A percentile compares a stretch with the other conserved stretches of the same genome.
These are phyloP conservation scores for Hortiboletus campestris DNA, from an alignment of 768 basidiomycete species.

Conservation along the genomic window DNA sequence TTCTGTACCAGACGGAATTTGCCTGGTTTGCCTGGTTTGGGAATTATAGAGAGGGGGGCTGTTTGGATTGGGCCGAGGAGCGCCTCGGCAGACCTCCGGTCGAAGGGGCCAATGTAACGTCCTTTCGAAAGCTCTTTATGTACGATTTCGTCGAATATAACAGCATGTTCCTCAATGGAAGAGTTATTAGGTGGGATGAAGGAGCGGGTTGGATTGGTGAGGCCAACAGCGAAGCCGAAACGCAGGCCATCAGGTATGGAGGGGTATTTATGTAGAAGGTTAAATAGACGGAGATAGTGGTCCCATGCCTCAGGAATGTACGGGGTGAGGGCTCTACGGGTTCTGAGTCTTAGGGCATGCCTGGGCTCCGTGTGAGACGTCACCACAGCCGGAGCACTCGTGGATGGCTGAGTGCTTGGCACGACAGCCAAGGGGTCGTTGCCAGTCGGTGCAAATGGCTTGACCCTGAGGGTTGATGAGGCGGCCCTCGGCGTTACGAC, in stretches of 20 bases:
- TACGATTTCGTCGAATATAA: background rate
- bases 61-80: slow-evolving; percentile 16
- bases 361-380: fast-evolving
- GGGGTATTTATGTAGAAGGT: background rate
- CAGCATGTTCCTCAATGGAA: fast-evolving
- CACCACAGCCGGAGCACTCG: background rate
- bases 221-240: background rate
- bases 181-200: background rate
- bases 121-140: background rate
- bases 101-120: background rate
- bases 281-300: too few species aligned
- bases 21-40: slow-evolving; percentile 25
- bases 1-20: slow-evolving; percentile 32
- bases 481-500: too few species aligned
- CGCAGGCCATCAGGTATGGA: background rate
- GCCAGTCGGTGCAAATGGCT: too few species aligned
- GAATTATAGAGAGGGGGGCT: slow-evolving; percentile 27
- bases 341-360: background rate
- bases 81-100: fast-evolving
- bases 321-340: background rate
- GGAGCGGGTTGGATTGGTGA: background rate
- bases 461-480: too few species aligned
- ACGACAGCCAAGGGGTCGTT: too few species aligned
- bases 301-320: background rate
- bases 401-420: too few species aligned